Base-by-base conservation (phyloP, 2,329 filamentous ascomycete genomes). In the Alternaria sp. region DNA sequence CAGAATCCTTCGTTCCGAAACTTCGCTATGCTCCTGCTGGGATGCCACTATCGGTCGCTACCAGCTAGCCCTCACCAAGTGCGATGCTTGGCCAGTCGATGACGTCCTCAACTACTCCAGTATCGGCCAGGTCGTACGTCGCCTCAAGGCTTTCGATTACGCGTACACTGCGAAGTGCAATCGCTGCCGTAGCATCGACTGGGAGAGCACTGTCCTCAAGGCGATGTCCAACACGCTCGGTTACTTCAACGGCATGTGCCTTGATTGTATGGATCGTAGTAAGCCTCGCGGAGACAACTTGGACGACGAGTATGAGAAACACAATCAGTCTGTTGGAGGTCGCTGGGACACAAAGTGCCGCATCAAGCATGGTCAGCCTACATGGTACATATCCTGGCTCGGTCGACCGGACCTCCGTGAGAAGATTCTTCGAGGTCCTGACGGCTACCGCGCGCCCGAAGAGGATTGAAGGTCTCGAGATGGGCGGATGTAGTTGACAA, bases 221-320 rank as follows among this genome's bases (percentile, higher is more conserved):
- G 63, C 63, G 2, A 12, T 45, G 41, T 41, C 54, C 18, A 58
- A 58, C 6, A 63, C 60, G 20, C 50, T 8, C 47, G 71, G 43
- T 46, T 62, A 54, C 55, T 79, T 79, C 53, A 63, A 78, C 14
- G 77, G 77, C 5, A 44, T 79, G 23, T 79, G 77, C 37, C 55
- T 79, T 5, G 75, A 78, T 26, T 78, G 77, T 61, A 77, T 76
- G 71, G 58, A 71, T 26, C 41, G 49, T 4, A 68, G 63, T 26
- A 63, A 61, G 33, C 58, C 61, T 9, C 64, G 53, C 61, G 62
- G 55, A 15, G 50, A 60, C 11, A 43, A 50, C 33, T n/a, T 50
- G 2, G 64, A 76, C 30, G 49, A 54, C 1, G 71, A 74, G 20
- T 74, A 76, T 53, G 75, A 70, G 72, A 56, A 53, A 7, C 57